Conservation (phyloP, 331 rosid species). For the Stylosanthes scabra region DNA sequence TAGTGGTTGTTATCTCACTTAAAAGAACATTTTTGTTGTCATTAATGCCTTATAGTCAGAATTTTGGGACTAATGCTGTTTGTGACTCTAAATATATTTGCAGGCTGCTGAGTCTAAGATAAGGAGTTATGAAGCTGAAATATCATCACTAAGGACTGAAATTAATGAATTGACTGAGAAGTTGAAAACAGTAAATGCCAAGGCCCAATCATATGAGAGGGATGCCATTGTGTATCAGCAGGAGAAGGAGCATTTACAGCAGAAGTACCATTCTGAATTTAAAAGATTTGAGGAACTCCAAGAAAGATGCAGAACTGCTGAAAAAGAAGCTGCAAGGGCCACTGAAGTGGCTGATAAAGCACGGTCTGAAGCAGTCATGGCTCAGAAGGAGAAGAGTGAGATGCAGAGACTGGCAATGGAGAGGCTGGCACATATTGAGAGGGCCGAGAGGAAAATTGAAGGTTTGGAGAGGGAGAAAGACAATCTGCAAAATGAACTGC, state of each 20-base stretch:
- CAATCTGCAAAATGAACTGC: constrained; percentile 58
- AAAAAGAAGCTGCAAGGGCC: constrained; percentile 78
- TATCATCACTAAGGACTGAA: constrained; percentile 64
- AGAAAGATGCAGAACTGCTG: constrained; percentile 80
- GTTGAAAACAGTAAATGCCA: constrained; percentile 63
- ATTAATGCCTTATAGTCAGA: neutral
- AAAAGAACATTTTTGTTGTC: neutral
- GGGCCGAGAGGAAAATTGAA: constrained; percentile 81
- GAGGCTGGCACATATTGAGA: constrained; percentile 77
- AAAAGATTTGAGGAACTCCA: constrained; percentile 80
- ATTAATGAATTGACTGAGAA: constrained; percentile 66
- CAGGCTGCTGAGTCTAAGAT: constrained; percentile 91
- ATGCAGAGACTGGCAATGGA: constrained; percentile 93
- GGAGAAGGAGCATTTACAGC: constrained; percentile 79
- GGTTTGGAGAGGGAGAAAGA: constrained; percentile 70
- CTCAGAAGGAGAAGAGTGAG: constrained; percentile 80
- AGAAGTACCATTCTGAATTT: constrained; percentile 76
- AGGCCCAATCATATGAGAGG: constrained; percentile 81
- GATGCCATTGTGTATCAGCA: constrained; percentile 70
- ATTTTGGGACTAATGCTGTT: constrained; percentile 7
- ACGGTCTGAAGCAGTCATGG: constrained; percentile 66
- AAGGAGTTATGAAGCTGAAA: constrained; percentile 73
- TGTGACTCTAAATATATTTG: constrained; percentile 36
- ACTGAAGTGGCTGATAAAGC: constrained; percentile 89
- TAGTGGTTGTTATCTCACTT: neutral